Conservation (phyloP, 768 basidiomycete genomes). For the Hydnum rufescens region DNA sequence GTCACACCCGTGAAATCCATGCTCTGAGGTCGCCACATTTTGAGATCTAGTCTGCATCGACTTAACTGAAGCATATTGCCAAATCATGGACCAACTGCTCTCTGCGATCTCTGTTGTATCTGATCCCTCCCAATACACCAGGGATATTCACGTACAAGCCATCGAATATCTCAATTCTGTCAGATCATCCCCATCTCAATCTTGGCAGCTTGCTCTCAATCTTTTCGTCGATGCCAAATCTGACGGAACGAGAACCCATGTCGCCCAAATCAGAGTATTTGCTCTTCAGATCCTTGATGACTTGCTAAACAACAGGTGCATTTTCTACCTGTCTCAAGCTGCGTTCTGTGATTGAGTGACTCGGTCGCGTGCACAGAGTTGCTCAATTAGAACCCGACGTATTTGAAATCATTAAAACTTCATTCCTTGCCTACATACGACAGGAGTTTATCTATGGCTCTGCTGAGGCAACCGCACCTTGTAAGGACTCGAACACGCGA, state of each 20-base stretch:
- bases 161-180: slow-evolving; percentile 62
- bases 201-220: slow-evolving; percentile 62
- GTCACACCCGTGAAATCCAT: no score
- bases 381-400: slow-evolving; percentile 15
- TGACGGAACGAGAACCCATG: slow-evolving; percentile 46
- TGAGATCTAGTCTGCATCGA: no score
- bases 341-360: background rate
- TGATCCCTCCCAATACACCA: slow-evolving; percentile 32
- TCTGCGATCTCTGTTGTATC: slow-evolving; percentile 72
- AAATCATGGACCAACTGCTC: slow-evolving; percentile 15
- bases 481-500: slow-evolving; percentile 29
- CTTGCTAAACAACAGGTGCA: slow-evolving; percentile 55
- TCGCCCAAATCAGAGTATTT: slow-evolving; percentile 57
- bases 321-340: slow-evolving; percentile 3
- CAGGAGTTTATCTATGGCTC: slow-evolving; percentile 74
- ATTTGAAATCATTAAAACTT: slow-evolving; percentile 36
- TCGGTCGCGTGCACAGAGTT: slow-evolving; percentile 13
- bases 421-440: slow-evolving; percentile 63
- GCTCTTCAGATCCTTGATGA: slow-evolving; percentile 64
- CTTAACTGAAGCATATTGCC: no score
- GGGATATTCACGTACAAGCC: slow-evolving; percentile 61
- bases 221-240: slow-evolving; percentile 45
- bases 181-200: slow-evolving; percentile 45
- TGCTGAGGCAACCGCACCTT: slow-evolving; percentile 62
- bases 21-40: no score